phyloP scores from a whole-genome alignment of 2,329 filamentous ascomycete species.

The Hypoxylon sp. region DNA sequence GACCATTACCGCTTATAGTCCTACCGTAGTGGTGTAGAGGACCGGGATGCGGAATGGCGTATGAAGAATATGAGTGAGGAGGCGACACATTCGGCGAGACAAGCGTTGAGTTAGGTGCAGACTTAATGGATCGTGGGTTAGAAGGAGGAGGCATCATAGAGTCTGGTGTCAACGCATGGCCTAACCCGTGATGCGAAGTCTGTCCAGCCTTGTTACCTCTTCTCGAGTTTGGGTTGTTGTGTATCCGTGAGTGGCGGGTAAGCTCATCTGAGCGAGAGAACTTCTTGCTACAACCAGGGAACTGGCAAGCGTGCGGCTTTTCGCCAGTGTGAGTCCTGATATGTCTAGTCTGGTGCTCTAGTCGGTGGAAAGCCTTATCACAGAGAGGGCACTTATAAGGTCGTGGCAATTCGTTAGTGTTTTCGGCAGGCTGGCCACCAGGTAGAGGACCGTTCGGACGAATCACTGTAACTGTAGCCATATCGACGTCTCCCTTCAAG shows the following conservation, averaged over 20 bases:
- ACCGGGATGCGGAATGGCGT: slow-evolving; percentile 65
- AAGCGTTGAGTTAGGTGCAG: slow-evolving; percentile 87
- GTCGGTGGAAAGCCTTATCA: slow-evolving; percentile 97
- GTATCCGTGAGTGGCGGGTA: slow-evolving; percentile 96
- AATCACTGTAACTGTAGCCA: slow-evolving; percentile 70
- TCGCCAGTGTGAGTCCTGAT: slow-evolving; percentile 98
- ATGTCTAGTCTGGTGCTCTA: slow-evolving; percentile 92
- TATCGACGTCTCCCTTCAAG: slow-evolving; percentile 61
- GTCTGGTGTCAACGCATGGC: slow-evolving; percentile 66
- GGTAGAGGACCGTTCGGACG: slow-evolving; percentile 75
- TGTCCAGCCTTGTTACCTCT: slow-evolving; percentile 85
- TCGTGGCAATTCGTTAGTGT: slow-evolving; percentile 81
- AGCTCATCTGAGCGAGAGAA: slow-evolving; percentile 97
- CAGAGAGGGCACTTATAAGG: slow-evolving; percentile 99
- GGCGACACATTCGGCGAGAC: slow-evolving; percentile 97
- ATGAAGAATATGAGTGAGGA: slow-evolving; percentile 88
- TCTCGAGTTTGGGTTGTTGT: slow-evolving; percentile 98
- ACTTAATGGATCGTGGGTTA: slow-evolving; percentile 84
- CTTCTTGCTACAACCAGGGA: slow-evolving; percentile 95
- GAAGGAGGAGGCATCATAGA: slow-evolving; percentile 82
- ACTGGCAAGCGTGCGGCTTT: slow-evolving; percentile 97
- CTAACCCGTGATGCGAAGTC: slow-evolving; percentile 61
- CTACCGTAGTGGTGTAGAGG: slow-evolving; percentile 66
- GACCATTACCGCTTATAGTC: slow-evolving; percentile 59
- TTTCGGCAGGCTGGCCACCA: slow-evolving; percentile 73